Evolutionary conservation across 1,139 yeast species (phyloP).

Genomic region (Scheffersomyces illinoinensis): DNA sequence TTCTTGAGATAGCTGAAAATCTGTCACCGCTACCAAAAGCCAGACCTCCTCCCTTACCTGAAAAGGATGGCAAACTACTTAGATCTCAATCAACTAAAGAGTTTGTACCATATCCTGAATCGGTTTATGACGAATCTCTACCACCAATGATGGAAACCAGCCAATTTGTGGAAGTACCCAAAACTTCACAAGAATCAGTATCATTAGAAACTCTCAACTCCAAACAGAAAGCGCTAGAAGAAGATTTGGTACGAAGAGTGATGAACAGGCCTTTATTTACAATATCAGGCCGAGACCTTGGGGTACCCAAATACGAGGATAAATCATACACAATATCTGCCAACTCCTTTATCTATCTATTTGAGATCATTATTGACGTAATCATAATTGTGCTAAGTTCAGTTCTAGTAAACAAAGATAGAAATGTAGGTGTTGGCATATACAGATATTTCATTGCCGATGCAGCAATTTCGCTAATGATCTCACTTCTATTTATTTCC

Average conservation of each 20-base stretch:
- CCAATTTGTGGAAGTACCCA: conserved; percentile 9
- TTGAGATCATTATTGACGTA: conserved; percentile 37
- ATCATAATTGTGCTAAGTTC: conserved; percentile 33
- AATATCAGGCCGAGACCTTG: conserved; percentile 12
- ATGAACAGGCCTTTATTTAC: conserved; percentile 38
- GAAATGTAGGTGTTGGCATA: conserved; percentile 20
- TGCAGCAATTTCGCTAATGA: conserved; percentile 33
- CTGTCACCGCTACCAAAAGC: neutral
- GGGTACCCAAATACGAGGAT: conserved; percentile 16
- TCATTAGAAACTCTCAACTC: conserved; percentile 21
- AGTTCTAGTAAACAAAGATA: conserved; percentile 27
- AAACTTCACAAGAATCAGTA: neutral
- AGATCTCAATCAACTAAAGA: neutral
- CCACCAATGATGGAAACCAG: conserved; percentile 21
- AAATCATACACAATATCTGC: conserved; percentile 26
- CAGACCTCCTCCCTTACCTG: neutral
- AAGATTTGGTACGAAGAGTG: conserved; percentile 31
- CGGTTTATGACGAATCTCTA: conserved; percentile 13
- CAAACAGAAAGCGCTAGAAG: conserved; percentile 28
- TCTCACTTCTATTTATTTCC: conserved; percentile 37
- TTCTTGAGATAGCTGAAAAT: conserved; percentile 8
- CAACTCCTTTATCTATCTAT: conserved; percentile 32
- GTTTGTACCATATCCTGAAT: conserved; percentile 7
- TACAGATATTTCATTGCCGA: conserved; percentile 44
- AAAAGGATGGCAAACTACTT: neutral